These are phyloP conservation scores for Hansenula sp. DNA, from an alignment of 1,139 yeast genomes.

Conservation along the genomic window DNA sequence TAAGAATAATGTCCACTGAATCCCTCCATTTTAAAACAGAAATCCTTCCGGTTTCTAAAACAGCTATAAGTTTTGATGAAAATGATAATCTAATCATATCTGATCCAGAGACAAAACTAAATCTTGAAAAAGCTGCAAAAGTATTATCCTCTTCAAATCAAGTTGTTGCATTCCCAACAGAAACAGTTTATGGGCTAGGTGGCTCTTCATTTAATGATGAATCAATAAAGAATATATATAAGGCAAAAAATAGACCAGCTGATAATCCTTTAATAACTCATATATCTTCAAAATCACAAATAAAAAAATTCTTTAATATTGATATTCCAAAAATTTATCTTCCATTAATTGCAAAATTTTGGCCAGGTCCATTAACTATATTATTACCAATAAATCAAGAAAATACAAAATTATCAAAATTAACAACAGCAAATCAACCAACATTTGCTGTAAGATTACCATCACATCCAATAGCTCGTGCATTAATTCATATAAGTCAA, in stretches of 20 bases:
- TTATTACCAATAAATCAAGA: slow-evolving; percentile 54
- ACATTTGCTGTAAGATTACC: slow-evolving; percentile 95
- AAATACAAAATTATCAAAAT: slow-evolving; percentile 51
- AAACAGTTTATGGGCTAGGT: slow-evolving; percentile 94
- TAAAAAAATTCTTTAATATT: slow-evolving; percentile 50
- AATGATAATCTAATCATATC: slow-evolving; percentile 39
- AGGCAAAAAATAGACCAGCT: slow-evolving; percentile 88
- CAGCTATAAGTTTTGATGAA: slow-evolving; percentile 34
- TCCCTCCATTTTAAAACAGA: slow-evolving; percentile 25
- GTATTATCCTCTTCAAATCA: slow-evolving; percentile 45
- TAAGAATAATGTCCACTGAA: slow-evolving; percentile 1
- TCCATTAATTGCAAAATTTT: slow-evolving; percentile 58
- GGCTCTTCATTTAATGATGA: slow-evolving; percentile 77
- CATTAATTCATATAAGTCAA: slow-evolving; percentile 80
- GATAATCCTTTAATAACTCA: slow-evolving; percentile 94
- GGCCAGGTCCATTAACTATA: slow-evolving; percentile 97
- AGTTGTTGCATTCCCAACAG: slow-evolving; percentile 93
- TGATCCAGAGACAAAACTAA: slow-evolving; percentile 45
- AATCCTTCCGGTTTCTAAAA: slow-evolving; percentile 41
- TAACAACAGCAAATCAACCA: slow-evolving; percentile 81
- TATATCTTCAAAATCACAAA: slow-evolving; percentile 71
- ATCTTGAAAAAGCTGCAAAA: slow-evolving; percentile 54
- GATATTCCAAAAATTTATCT: slow-evolving; percentile 64
- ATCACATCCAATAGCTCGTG: slow-evolving; percentile 81
- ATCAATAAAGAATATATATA: slow-evolving; percentile 71